A percentile compares a stretch with the other conserved stretches of the same genome.
phyloP scores from a whole-genome alignment of 495 filamentous ascomycete species.

The Penicillium lividum region DNA sequence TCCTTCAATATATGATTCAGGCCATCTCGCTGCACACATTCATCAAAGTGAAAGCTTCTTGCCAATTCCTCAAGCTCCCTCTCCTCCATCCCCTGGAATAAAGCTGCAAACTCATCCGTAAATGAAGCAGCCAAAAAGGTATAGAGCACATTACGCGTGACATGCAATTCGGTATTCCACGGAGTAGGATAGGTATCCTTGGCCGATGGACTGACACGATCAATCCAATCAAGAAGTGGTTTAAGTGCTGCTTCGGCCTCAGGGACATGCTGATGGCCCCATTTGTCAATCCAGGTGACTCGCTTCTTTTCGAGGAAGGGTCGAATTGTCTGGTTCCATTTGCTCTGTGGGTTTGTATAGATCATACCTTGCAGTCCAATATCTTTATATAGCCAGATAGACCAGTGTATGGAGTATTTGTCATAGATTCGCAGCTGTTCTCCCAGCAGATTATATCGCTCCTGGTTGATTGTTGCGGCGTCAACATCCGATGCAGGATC shows the following conservation, averaged over 20 bases:
- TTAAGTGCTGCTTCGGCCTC: slow-evolving; percentile 38
- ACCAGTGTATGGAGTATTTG: slow-evolving; percentile 57
- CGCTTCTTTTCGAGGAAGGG: slow-evolving; percentile 59
- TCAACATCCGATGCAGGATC: slow-evolving; percentile 33
- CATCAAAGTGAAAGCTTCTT: slow-evolving; percentile 55
- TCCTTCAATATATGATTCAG: slow-evolving; percentile 55
- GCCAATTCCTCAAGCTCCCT: slow-evolving; percentile 59
- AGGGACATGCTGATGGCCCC: slow-evolving; percentile 47
- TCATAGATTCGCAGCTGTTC: slow-evolving; percentile 60
- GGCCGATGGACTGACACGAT: slow-evolving; percentile 36
- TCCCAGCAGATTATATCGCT: slow-evolving; percentile 54
- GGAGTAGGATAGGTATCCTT: slow-evolving; percentile 54
- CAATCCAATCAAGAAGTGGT: slow-evolving; percentile 47
- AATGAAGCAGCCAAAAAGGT: slow-evolving; percentile 54
- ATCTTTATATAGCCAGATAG: slow-evolving; percentile 68
- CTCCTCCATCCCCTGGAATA: slow-evolving; percentile 54
- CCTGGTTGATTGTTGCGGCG: slow-evolving; percentile 48
- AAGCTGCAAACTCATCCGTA: slow-evolving; percentile 57
- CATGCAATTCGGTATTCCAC: slow-evolving; percentile 59
- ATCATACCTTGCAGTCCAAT: slow-evolving; percentile 67
- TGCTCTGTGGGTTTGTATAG: slow-evolving; percentile 45
- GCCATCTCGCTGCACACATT: slow-evolving; percentile 56
- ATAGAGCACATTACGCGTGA: slow-evolving; percentile 53
- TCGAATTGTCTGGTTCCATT: slow-evolving; percentile 51
- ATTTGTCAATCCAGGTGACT: slow-evolving; percentile 53